Evolutionary conservation across 108 stramenopile species (phyloP).

Genomic region (Ochromonas danica): DNA sequence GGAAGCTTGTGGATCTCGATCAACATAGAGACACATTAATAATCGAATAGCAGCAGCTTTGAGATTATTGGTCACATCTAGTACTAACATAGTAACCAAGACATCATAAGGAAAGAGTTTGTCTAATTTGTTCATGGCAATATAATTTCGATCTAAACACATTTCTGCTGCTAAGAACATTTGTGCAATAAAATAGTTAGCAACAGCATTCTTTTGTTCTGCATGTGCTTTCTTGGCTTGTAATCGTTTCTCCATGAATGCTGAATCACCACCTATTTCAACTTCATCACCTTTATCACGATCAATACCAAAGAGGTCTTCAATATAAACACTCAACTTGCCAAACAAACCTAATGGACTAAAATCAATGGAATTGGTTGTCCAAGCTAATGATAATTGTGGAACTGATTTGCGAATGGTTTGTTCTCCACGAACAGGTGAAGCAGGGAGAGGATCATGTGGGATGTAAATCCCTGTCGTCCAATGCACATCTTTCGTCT

Average conservation of each 20-base stretch:
- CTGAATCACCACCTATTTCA: background rate
- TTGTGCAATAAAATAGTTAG: slow-evolving; percentile 43
- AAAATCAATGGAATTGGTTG: slow-evolving; percentile 34
- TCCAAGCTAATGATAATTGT: slow-evolving; percentile 28
- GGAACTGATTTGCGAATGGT: background rate
- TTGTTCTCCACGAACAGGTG: background rate
- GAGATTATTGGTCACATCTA: slow-evolving; percentile 25
- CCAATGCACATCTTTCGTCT: background rate
- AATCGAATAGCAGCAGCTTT: slow-evolving; percentile 40
- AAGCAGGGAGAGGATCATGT: background rate
- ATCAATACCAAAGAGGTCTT: slow-evolving; percentile 8
- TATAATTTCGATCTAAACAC: slow-evolving; percentile 48
- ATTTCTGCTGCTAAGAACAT: slow-evolving; percentile 44
- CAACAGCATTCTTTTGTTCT: slow-evolving; percentile 28
- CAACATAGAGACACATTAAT: slow-evolving; percentile 41
- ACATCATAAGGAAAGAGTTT: slow-evolving; percentile 32
- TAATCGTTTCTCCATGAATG: background rate
- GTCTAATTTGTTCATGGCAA: slow-evolving; percentile 40
- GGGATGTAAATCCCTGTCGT: background rate
- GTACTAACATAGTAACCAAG: slow-evolving; percentile 27
- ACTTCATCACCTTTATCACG: background rate
- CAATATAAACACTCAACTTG: slow-evolving; percentile 19
- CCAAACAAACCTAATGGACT: slow-evolving; percentile 28
- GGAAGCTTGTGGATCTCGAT: slow-evolving; percentile 36
- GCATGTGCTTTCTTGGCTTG: background rate